phyloP scores from a whole-genome alignment of 1,284 basidiomycete species.

The Lignosus rhinocerotis region DNA sequence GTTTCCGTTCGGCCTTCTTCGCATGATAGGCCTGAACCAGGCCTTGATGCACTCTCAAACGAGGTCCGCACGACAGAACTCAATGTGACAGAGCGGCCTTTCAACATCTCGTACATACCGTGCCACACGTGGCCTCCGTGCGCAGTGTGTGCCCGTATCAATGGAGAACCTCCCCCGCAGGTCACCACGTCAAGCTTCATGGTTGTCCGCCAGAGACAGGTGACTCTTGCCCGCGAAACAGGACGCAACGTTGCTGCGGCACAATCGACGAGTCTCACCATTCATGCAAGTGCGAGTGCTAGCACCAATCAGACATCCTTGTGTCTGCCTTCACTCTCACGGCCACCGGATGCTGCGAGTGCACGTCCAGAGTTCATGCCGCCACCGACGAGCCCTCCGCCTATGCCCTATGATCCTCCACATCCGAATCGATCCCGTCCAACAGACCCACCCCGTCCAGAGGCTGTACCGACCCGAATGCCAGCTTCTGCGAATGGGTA shows the following conservation, averaged over 20 bases:
- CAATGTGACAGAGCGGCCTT: neutral
- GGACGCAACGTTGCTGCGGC: neutral
- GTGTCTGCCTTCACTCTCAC: neutral
- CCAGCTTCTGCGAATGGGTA: neutral
- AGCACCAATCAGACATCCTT: neutral
- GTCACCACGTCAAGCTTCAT: neutral
- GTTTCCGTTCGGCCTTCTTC: neutral
- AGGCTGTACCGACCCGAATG: neutral
- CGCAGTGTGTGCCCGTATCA: constrained; percentile 11
- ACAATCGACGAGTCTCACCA: neutral
- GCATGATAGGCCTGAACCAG: neutral
- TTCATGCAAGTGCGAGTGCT: neutral
- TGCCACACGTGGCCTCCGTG: constrained; percentile 16
- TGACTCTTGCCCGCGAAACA: neutral
- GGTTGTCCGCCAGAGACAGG: neutral
- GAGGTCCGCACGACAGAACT: neutral
- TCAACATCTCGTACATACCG: constrained; percentile 5
- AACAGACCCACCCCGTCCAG: neutral
- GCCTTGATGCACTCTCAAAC: neutral
- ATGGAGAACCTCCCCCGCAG: neutral
- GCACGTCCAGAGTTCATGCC: neutral
- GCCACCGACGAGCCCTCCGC: neutral
- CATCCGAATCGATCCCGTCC: neutral
- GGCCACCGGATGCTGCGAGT: neutral
- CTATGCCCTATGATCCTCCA: neutral